Base-by-base conservation (phyloP, 192 early-diverging fungal genomes). In the Coemansia pectinata region DNA sequence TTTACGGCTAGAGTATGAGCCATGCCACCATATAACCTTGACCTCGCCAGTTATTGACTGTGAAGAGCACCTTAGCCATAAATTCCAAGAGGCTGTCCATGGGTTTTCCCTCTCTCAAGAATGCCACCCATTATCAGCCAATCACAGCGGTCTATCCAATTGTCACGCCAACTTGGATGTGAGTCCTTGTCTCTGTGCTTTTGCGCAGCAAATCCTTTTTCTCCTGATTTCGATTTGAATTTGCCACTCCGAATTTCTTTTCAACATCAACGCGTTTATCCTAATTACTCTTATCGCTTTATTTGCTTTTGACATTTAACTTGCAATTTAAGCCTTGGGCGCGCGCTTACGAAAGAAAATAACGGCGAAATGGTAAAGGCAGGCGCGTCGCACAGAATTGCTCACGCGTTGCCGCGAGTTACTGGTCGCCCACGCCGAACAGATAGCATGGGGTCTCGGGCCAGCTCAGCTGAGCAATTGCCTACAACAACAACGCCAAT, bases 71-170 rank as follows among this genome's bases (percentile, higher is more conserved):
- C 27, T 27, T 27, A 27, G 27, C 27, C 27, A 27, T 27, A 27
- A 8, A 36, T 7, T 8, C 8, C 1, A 36, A 36, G 34, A 8
- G 34, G 34, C 34, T 36, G 34, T 8, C 34, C 34, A 8, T 8
- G 34, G 34, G 8, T 36, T 36, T 34, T 36, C 8, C 1, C 1
- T 8, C 34, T 36, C 34, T 10, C 40, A 15, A 15, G 40, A n/a
- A 48, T 21, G 52, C 25, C 1, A 14, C 52, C 23, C 0, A 8
- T 8, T 29, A 53, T 29, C 12, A 11, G 25, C 55, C 55, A 58
- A 58, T 58, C 55, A 33, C 55, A 58, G 11, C 29, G 12, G 29
- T 58, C 29, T 58, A 58, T 58, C 55, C 55, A 58, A 33, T n/a
- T 9, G 29, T 17, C 55, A 8, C 29, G 55, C 27, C 14, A 2